Evolutionary conservation across 306 rosid species (phyloP).

Genomic region (Crotalaria pallida): DNA sequence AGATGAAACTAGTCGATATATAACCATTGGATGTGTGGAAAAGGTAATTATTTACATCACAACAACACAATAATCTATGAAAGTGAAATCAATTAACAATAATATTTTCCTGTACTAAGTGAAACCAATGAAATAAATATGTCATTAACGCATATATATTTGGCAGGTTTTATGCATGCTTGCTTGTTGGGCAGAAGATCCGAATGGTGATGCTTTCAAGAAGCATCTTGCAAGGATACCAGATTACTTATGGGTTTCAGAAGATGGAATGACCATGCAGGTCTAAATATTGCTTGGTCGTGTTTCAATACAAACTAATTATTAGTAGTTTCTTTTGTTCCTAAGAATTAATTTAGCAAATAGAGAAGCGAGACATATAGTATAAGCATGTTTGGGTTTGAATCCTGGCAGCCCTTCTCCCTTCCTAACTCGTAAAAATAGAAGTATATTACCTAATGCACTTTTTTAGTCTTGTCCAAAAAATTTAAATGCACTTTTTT

Average conservation of each 20-base stretch:
- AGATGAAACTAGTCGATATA: constrained; percentile 62
- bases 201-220: constrained; percentile 63
- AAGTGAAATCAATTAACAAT: background rate
- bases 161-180: constrained; percentile 57
- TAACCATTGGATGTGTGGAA: constrained; percentile 53
- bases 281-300: background rate
- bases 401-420: no score
- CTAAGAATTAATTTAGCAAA: no score
- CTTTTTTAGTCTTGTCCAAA: no score
- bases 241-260: constrained; percentile 65
- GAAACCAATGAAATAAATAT: background rate
- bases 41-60: constrained; percentile 39
- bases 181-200: constrained; percentile 79
- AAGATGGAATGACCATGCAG: constrained; percentile 81
- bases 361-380: no score
- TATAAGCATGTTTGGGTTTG: no score
- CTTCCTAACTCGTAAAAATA: no score
- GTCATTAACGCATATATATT: background rate
- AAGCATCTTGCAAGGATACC: constrained; percentile 68
- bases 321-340: background rate
- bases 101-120: background rate
- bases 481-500: no score
- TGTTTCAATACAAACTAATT: background rate
- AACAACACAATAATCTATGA: background rate
- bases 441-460: background rate